These are phyloP conservation scores for Arthroderma uncinatum DNA, from an alignment of 2,329 filamentous ascomycete genomes.

Conservation along the genomic window DNA sequence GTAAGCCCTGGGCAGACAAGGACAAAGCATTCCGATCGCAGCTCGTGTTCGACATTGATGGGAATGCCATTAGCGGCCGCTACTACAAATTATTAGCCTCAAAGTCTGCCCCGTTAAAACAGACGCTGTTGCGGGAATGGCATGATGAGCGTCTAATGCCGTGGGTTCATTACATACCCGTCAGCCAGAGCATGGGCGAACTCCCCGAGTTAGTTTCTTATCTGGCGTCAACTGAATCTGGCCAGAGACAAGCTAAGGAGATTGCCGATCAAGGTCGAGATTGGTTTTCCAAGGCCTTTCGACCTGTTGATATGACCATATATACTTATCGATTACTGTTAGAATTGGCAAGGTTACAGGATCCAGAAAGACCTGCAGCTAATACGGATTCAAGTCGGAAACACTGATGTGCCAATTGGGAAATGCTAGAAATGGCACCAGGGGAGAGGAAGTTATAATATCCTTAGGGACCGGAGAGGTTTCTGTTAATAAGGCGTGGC, in stretches of 20 bases:
- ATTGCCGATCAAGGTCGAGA: slow-evolving; percentile 14
- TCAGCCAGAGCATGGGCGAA: slow-evolving; percentile 18
- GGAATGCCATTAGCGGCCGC: slow-evolving; percentile 19
- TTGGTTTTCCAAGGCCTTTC: slow-evolving; percentile 15
- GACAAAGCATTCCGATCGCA: slow-evolving; percentile 12
- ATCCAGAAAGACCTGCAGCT: slow-evolving; percentile 11
- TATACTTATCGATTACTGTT: slow-evolving; percentile 17
- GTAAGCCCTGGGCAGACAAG: slow-evolving; percentile 14
- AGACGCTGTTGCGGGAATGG: slow-evolving; percentile 20
- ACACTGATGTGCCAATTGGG: no score
- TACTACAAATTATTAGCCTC: slow-evolving; percentile 18
- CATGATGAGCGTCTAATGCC: slow-evolving; percentile 18
- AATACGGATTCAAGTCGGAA: neutral
- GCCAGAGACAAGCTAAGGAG: slow-evolving; percentile 11
- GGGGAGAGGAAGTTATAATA: no score
- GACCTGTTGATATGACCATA: slow-evolving; percentile 14
- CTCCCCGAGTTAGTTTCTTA: slow-evolving; percentile 17
- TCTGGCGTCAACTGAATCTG: slow-evolving; percentile 14
- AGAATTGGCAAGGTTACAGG: slow-evolving; percentile 16
- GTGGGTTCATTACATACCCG: slow-evolving; percentile 20
- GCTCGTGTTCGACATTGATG: slow-evolving; percentile 18
- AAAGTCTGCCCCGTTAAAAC: slow-evolving; percentile 17
- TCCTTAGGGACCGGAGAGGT: no score
- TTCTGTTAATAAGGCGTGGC: no score
- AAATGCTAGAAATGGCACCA: no score